Conservation (phyloP, 1,284 basidiomycete genomes). For the Garcileccinum viscosum region DNA sequence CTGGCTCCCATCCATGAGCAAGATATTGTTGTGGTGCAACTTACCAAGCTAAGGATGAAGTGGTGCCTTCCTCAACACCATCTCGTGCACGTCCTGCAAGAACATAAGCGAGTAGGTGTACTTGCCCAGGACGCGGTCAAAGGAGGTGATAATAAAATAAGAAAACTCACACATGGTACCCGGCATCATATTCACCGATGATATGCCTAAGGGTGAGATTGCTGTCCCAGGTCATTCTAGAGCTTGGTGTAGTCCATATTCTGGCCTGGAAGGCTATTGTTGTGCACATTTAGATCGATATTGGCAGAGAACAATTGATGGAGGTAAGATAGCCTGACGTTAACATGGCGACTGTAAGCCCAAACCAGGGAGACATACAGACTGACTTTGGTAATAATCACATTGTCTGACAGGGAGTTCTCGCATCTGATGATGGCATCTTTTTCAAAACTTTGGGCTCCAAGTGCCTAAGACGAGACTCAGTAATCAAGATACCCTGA, state of each 20-base stretch:
- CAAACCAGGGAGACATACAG: no score
- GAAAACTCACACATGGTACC: background rate
- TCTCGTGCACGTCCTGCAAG: slow-evolving; percentile 42
- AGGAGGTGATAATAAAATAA: background rate
- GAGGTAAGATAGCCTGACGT: slow-evolving; percentile 80
- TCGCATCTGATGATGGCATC: no score
- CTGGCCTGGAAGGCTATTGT: slow-evolving; percentile 53
- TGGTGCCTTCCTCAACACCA: slow-evolving; percentile 74
- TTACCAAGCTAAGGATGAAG: slow-evolving; percentile 60
- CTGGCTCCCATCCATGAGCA: slow-evolving; percentile 55
- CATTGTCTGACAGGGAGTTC: no score
- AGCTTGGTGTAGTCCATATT: slow-evolving; percentile 69
- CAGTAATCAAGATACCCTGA: no score
- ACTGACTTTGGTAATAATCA: no score
- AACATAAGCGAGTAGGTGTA: slow-evolving; percentile 42
- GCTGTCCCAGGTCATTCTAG: slow-evolving; percentile 74
- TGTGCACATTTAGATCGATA: slow-evolving; percentile 79
- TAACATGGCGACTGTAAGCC: slow-evolving; percentile 70
- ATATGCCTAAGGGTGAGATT: slow-evolving; percentile 58
- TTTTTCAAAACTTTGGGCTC: no score
- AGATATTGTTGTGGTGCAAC: slow-evolving; percentile 59
- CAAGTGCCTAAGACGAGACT: no score
- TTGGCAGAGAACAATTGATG: slow-evolving; percentile 82
- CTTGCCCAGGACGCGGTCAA: slow-evolving; percentile 5
- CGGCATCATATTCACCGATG: background rate